Percentiles rank a stretch among this genome's conserved stretches.
These are phyloP conservation scores for Naganishia randhawae DNA, from an alignment of 768 basidiomycete genomes.

Conservation along the genomic window DNA sequence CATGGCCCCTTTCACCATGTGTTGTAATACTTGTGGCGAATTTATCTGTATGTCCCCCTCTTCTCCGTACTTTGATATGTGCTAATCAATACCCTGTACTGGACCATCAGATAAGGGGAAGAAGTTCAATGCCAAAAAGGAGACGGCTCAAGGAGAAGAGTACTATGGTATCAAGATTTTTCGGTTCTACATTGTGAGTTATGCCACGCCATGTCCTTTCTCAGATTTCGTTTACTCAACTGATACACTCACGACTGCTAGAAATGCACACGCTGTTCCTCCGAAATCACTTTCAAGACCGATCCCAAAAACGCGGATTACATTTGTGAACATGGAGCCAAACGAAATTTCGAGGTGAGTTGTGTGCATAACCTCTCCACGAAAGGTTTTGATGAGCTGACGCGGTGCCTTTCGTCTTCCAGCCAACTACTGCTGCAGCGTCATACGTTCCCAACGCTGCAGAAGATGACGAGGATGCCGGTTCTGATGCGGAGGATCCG, in stretches of 20 bases:
- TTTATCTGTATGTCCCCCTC: constrained; percentile 64
- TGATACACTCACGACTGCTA: constrained; percentile 8
- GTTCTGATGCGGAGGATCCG: constrained; percentile 61
- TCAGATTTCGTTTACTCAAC: constrained; percentile 31
- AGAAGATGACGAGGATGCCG: constrained; percentile 49
- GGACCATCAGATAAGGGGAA: constrained; percentile 79
- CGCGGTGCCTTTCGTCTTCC: not conserved
- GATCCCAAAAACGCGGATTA: constrained; percentile 68
- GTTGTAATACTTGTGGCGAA: constrained; percentile 82
- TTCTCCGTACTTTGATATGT: not conserved
- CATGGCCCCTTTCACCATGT: constrained; percentile 99
- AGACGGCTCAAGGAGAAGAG: constrained; percentile 94
- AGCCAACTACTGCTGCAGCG: constrained; percentile 29
- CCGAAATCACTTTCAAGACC: constrained; percentile 99
- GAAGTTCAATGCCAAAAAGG: constrained; percentile 98
- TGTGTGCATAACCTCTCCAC: constrained; percentile 19
- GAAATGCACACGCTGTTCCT: constrained; percentile 84
- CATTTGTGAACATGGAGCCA: constrained; percentile 87
- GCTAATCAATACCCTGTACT: not conserved
- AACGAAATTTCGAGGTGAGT: constrained; percentile 79
- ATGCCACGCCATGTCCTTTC: constrained; percentile 10
- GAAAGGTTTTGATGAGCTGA: not conserved
- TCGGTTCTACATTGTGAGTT: constrained; percentile 49
- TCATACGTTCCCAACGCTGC: constrained; percentile 45
- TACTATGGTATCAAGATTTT: constrained; percentile 89